These are phyloP conservation scores for Neonectria punicea DNA, from an alignment of 2,329 filamentous ascomycete species.

Conservation along the genomic window DNA sequence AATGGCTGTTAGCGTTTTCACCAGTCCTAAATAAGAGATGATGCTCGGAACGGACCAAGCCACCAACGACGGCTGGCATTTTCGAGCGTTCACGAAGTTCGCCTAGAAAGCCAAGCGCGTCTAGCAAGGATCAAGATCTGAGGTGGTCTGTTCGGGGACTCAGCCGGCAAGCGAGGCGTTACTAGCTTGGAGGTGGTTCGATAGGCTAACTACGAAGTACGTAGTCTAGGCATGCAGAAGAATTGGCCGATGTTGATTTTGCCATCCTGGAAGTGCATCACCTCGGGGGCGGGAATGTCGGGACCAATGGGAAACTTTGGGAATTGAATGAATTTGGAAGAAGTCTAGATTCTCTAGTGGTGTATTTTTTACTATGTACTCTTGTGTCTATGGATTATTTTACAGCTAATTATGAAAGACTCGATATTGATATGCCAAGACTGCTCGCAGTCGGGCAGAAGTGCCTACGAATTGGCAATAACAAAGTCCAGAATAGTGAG, in stretches of 20 bases:
- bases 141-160: neutral
- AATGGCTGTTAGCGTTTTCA: neutral
- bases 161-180: neutral
- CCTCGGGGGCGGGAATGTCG: neutral
- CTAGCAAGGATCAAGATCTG: neutral
- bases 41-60: neutral
- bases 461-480: constrained; percentile 27
- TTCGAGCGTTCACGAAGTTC: neutral
- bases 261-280: neutral
- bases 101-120: neutral
- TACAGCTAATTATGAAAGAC: neutral
- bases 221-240: neutral
- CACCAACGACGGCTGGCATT: neutral
- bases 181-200: neutral
- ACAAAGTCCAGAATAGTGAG: constrained; percentile 40
- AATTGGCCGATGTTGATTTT: neutral
- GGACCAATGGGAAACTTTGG: neutral
- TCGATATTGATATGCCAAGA: neutral
- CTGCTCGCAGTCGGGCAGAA: neutral
- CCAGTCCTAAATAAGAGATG: neutral
- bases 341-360: neutral
- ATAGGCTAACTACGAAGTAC: neutral
- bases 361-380: neutral
- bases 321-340: neutral
- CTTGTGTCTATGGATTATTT: neutral